Base-by-base conservation (phyloP, 768 basidiomycete species). In the Lentinula lateritia region DNA sequence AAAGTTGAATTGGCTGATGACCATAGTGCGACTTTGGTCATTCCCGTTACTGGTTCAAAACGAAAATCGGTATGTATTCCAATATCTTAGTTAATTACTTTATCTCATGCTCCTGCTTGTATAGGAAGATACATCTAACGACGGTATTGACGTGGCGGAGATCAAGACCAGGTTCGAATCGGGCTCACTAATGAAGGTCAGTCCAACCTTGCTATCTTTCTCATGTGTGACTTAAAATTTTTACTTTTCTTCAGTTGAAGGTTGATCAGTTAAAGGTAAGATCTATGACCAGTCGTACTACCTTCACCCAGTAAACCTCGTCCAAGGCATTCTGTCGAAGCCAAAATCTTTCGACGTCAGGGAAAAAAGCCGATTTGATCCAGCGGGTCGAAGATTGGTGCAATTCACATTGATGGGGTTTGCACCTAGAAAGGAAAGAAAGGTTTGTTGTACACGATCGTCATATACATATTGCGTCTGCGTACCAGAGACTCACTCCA, bases 191-290 rank as follows among this genome's bases (percentile, higher is more conserved):
- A 74, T 63, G 58, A 96, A 93, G 80, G 92, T 92, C 70, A 67
- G 78, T 65, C 50, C 45, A 16, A 12, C 50, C 50, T 63, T 57
- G 64, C 50, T 42, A 16, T 16, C 52, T 52, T 63, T 57, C 68
- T n/a, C 65, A 50, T 46, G n/a, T 43, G 28, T 50, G 16, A 15
- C 28, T 61, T 6, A 32, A 32, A 32, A 45, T 12, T 18, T 53
- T 34, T 5, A 9, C 13, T 34, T 64, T 36, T 23, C 61, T 64
- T 60, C 68, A 93, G 91, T 77, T 92, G 64, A 85, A 83, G 16
- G 87, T 91, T 63, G 88, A 89, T 72, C 88, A 91, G 67, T 77
- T 93, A 52, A 92, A 89, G 82, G 90, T 89, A 63, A 61, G 78
- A 28, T 28, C 3, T 28, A 28, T 28, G 60, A 46, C 64, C 48